phyloP scores from a whole-genome alignment of 225 moss, liverwort and hornwort species.

The Pseudisothecium myosuroides region DNA sequence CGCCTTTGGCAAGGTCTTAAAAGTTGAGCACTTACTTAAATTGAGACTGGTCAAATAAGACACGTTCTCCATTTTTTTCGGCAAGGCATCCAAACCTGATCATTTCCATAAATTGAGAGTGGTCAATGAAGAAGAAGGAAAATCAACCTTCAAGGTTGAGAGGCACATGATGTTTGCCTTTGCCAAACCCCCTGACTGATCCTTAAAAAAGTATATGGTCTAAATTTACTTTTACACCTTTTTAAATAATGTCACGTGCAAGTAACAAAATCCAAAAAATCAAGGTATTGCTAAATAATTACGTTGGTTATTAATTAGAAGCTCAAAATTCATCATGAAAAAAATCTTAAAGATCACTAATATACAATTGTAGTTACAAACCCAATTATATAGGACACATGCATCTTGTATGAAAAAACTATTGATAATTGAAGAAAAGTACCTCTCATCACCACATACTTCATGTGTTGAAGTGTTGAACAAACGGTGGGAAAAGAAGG shows the following conservation, averaged over 20 bases:
- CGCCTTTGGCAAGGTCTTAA: background rate
- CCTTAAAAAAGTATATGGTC: background rate
- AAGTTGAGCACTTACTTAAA: background rate
- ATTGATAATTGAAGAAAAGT: background rate
- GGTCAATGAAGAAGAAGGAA: background rate
- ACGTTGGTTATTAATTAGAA: background rate
- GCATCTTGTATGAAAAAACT: background rate
- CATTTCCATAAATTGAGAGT: background rate
- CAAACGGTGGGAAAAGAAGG: background rate
- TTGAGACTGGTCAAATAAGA: no score
- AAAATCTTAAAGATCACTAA: background rate
- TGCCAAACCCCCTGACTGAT: fast-evolving
- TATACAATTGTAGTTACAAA: background rate
- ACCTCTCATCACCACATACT: background rate
- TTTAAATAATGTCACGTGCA: background rate
- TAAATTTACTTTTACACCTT: fast-evolving
- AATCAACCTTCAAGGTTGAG: background rate
- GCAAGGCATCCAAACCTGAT: background rate
- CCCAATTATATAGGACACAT: background rate
- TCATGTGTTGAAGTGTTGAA: background rate
- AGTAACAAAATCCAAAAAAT: fast-evolving
- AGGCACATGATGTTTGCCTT: background rate
- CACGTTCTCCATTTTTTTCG: background rate
- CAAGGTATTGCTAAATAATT: background rate
- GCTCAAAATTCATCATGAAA: background rate